Base-by-base conservation (phyloP, 2,329 filamentous ascomycete species). In the Chrysoporthe puriensis region DNA sequence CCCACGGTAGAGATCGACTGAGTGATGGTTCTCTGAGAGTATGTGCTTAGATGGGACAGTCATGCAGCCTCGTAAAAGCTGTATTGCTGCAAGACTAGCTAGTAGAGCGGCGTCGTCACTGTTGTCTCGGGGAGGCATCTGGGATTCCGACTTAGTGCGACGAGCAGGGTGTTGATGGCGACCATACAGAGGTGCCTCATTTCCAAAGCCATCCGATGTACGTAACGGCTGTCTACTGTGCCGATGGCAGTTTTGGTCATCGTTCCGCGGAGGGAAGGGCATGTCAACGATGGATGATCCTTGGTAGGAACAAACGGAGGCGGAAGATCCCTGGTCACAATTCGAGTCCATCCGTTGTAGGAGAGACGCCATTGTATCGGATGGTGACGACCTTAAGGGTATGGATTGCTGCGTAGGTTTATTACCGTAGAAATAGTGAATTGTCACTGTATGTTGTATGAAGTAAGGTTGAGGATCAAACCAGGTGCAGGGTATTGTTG, bases 11-110 rank as follows among this genome's bases (percentile, higher is more conserved):
- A 11, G 40, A 9, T 21, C 6, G 16, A 56, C 60, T n/a, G 5
- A 34, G n/a, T 16, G 56, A n/a, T n/a, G 21, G 5, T 4, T 8
- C 11, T 26, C 8, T 4, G 8, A 40, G 34, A 26, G 9, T n/a
- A 5, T 21, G 18, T 52, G 60, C 14, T 44, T 50, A 0, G 4
- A 14, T 5, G 52, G 9, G 3, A 4, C 9, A 9, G 57, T 36
- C 34, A 42, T 26, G 26, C 66, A 71, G 34, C 62, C 70, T 34
- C 50, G 52, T 26, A 71, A 32, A 21, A 70, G 66, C 36, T 68
- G 68, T 18, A 67, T 63, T 4, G 70, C 68, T 13, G 66, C 71
- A 21, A 71, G 56, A 14, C 48, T 69, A 11, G 59, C 69, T 59
- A 72, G 18, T 4, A 63, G 14, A 9, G 54, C 42, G 36, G 26